Percentiles rank a stretch among this genome's conserved stretches.
Conservation (phyloP, 257 asterid genomes). For the Solanum pimpinellifolium region DNA sequence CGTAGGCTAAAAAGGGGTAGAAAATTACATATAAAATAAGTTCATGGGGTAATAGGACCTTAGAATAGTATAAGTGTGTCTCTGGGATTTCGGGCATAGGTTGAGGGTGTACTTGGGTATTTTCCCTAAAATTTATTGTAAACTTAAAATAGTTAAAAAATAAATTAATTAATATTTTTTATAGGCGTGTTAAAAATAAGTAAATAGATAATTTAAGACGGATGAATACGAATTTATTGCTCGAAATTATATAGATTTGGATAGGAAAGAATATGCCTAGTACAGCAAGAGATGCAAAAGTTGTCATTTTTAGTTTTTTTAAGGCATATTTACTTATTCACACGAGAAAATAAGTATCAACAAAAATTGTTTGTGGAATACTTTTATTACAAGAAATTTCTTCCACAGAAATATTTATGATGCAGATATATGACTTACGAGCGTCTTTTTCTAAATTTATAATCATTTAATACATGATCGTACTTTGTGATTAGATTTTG, state of each 20-base stretch:
- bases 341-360: not conserved
- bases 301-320: not conserved
- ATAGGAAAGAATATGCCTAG: not conserved
- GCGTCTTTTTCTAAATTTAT: not conserved
- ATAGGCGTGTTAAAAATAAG: not conserved
- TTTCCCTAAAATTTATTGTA: too few species aligned
- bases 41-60: too few species aligned
- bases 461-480: not conserved
- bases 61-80: too few species aligned
- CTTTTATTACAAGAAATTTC: not conserved
- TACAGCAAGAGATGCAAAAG: not conserved
- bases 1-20: too few species aligned
- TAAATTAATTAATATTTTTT: too few species aligned
- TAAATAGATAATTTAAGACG: not conserved
- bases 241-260: not conserved
- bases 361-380: not conserved
- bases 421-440: not conserved
- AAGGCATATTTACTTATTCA: not conserved
- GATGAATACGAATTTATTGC: not conserved
- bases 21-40: too few species aligned
- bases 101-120: too few species aligned
- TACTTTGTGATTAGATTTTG: too few species aligned
- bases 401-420: not conserved
- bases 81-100: too few species aligned
- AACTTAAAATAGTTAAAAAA: too few species aligned